A percentile compares a stretch with the other conserved stretches of the same genome.
These are phyloP conservation scores for Populus pruinosa DNA, from an alignment of 345 rosid species.

Conservation along the genomic window DNA sequence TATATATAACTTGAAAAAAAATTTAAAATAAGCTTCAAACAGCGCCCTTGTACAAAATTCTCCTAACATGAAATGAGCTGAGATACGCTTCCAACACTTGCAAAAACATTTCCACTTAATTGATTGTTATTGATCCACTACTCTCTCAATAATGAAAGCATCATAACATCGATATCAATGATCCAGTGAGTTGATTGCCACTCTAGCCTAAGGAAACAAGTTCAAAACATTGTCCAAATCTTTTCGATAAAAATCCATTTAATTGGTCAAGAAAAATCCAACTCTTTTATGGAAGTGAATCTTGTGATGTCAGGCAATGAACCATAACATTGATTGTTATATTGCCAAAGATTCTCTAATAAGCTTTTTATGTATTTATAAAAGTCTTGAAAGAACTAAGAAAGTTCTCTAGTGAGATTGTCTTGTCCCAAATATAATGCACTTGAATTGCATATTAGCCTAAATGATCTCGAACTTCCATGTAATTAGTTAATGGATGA, in stretches of 20 bases:
- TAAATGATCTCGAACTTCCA: too few species aligned
- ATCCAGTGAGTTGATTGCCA: background rate
- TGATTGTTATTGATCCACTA: background rate
- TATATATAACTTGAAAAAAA: background rate
- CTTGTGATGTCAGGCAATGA: background rate
- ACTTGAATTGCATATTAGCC: too few species aligned
- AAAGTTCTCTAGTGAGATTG: too few species aligned
- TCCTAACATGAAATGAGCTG: background rate
- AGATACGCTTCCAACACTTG: background rate
- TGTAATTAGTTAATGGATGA: too few species aligned
- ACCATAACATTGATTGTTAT: too few species aligned
- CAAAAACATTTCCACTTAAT: background rate
- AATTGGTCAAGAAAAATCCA: background rate
- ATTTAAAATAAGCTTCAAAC: background rate
- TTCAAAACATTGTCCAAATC: background rate
- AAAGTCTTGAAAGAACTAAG: too few species aligned
- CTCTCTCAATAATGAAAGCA: background rate
- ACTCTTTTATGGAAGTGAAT: too few species aligned
- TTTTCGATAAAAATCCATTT: background rate
- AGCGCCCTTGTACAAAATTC: background rate
- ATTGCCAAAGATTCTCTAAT: too few species aligned
- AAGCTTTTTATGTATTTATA: background rate
- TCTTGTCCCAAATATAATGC: too few species aligned
- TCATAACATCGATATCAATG: background rate
- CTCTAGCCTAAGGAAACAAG: background rate